Evolutionary conservation across 192 early-diverging fungal species (phyloP), one percentile per base, ranked within the genome.

Genomic region (Mortierella claussenii): DNA sequence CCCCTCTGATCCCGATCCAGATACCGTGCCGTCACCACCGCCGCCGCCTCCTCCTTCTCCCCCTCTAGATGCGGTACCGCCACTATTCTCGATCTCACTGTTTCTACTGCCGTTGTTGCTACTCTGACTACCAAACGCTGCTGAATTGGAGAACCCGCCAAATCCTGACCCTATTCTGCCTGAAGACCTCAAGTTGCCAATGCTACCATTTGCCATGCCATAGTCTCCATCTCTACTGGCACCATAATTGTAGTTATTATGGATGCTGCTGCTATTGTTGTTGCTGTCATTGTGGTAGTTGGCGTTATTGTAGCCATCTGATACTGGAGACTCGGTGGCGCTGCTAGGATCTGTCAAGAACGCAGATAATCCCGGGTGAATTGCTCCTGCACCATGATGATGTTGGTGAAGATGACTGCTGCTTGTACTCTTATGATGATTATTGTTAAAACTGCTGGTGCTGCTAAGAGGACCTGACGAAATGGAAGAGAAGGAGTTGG

Each of bases 291-390:
- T 51, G 26, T 10, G 26, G 40, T 10, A 40, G 40, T 53, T 24
- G 17, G 37, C 52, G 31, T 60, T 40, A 20, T 32, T 50, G 31
- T 18, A 27, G 34, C 31, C 47, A 40, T 45, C 33, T 49, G 61
- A 33, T 7, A 44, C 52, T 20, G 55, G 26, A 24, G 69, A 20
- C 11, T 43, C 31, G 21, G 0, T 32, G 23, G 27, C 24, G 34
- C 17, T 32, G 40, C 55, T 57, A 24, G 69, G 53, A 30, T 54
- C 54, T 21, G 69, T 75, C 31, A 75, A 36, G 42, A 75, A 75
- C 0, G 71, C 71, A 1, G 71, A 75, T 13, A 75, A 53, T 53
- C 71, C 63, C 11, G 71, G 71, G 31, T 74, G 61, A 20, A 52
- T 40, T 2, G 58, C 44, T 12, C 51, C 56, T 23, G 71, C 28